Evolutionary conservation across 2,329 filamentous ascomycete species (phyloP).

Genomic region (Waltergamsia citrina): DNA sequence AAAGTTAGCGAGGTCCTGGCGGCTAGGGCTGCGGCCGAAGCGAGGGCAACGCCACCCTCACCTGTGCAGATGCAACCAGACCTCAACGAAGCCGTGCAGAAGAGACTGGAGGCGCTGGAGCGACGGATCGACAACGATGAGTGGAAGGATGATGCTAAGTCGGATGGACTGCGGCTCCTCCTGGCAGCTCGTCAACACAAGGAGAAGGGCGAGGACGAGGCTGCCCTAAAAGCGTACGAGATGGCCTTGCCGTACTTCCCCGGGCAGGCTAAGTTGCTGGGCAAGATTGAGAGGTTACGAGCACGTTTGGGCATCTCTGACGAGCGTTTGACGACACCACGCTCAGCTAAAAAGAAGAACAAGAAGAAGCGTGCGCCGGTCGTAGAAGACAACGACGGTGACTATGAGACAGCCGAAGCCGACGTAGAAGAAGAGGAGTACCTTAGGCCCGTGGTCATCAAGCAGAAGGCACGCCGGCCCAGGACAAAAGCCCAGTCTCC

Average conservation of each 20-base stretch:
- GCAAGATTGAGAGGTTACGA: constrained; percentile 58
- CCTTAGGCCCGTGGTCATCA: constrained; percentile 13
- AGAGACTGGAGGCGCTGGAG: constrained; percentile 74
- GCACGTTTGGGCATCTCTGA: constrained; percentile 32
- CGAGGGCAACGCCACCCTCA: constrained; percentile 19
- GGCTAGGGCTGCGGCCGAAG: constrained; percentile 47
- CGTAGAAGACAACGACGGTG: constrained; percentile 25
- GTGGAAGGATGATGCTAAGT: constrained; percentile 57
- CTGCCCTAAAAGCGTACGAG: constrained; percentile 78
- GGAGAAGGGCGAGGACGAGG: constrained; percentile 68
- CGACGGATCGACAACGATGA: constrained; percentile 64
- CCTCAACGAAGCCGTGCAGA: constrained; percentile 70
- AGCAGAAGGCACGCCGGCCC: constrained; percentile 18
- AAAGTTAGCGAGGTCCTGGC: constrained; percentile 87
- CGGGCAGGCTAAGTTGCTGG: constrained; percentile 65
- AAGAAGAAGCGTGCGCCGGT: constrained; percentile 9
- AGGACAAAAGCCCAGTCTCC: constrained; percentile 16
- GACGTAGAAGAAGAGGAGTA: constrained; percentile 29
- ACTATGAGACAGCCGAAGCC: constrained; percentile 28
- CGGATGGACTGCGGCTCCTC: constrained; percentile 75
- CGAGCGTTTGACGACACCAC: constrained; percentile 1
- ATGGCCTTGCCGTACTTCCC: constrained; percentile 79
- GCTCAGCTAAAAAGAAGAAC: constrained; percentile 10
- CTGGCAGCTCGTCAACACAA: constrained; percentile 91
- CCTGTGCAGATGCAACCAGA: constrained; percentile 27